Percentiles rank a stretch among this genome's conserved stretches.
These are phyloP conservation scores for Selaginella moellendorffii DNA, from an alignment of 75 land plant genomes.

Conservation along the genomic window DNA sequence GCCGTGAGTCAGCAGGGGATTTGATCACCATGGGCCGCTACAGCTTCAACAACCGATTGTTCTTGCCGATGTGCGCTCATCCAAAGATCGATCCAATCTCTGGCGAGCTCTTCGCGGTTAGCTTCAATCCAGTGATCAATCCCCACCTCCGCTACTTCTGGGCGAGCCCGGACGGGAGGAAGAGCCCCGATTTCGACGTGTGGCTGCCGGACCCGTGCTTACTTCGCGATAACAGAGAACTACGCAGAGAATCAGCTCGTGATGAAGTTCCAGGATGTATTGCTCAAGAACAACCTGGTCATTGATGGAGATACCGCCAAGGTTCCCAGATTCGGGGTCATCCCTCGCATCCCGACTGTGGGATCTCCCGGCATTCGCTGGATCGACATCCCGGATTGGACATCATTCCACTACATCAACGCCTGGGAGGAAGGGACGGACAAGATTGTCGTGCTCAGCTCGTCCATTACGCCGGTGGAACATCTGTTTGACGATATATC, in stretches of 20 bases:
- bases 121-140: slow-evolving; percentile 17
- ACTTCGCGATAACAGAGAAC: slow-evolving; percentile 43
- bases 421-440: background rate
- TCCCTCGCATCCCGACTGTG: background rate
- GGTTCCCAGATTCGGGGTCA: background rate
- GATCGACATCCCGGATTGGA: background rate
- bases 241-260: slow-evolving; percentile 42
- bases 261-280: slow-evolving; percentile 7
- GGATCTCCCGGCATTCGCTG: background rate
- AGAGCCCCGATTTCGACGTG: slow-evolving; percentile 39
- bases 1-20: slow-evolving; percentile 31
- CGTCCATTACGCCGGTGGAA: background rate
- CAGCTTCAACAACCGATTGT: background rate
- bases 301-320: background rate
- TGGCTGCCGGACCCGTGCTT: slow-evolving; percentile 25
- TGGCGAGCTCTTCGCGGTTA: slow-evolving; percentile 41
- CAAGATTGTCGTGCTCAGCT: background rate
- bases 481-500: background rate
- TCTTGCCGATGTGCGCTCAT: background rate
- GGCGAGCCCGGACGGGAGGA: slow-evolving; percentile 17
- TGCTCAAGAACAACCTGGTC: background rate
- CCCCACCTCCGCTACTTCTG: slow-evolving; percentile 35
- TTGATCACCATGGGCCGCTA: slow-evolving; percentile 32
- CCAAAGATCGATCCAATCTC: background rate
- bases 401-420: background rate